Base-by-base conservation (phyloP, 495 filamentous ascomycete species). In the Amorphotheca resinae region DNA sequence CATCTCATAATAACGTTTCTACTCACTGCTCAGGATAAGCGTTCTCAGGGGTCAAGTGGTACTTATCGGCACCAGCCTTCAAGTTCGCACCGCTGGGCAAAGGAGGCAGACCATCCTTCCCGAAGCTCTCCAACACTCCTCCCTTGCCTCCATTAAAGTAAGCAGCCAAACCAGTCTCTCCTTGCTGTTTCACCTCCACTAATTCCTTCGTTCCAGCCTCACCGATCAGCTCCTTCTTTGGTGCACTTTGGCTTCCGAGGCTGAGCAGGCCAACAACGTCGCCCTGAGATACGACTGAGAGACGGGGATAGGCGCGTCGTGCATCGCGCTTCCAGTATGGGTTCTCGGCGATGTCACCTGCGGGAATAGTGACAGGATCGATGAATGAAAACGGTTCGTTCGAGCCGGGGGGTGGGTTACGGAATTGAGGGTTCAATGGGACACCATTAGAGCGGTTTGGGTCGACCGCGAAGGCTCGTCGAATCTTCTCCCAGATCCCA, bases 321-420 rank as follows among this genome's bases (percentile, higher is more conserved):
- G 68, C 63, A 53, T 98, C 91, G 43, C 91, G 87, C 67, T 93
- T 93, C 84, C 87, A 98, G 75, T 98, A 98, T 30, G 91, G 76
- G 64, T 98, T 98, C 57, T 93, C 91, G 53, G 91, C 91, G 49
- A 98, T 77, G 62, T 99, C 91, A 42, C 77, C 87, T 2, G 91
- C 84, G n/a, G 93, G 91, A 0, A 83, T 25, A 9, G 89, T 95
- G 37, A 93, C 84, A 12, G 87, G 87, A 57, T 96, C 93, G 59
- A 84, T 77, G 65, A 95, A 98, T 21, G 61, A 59, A 17, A 72
- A 57, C 20, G 93, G 87, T 52, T 85, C 79, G 57, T 80, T 67
- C 48, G 73, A 69, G 49, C 86, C 91, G 5, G 93, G 93, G 0
- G 87, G 66, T 28, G 91, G 89, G 60, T 84, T 80, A 45, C 93